A percentile compares a stretch with the other conserved stretches of the same genome.
Evolutionary conservation across 148 eudicot species (phyloP).

Genomic region (Amaranthus cruentus): DNA sequence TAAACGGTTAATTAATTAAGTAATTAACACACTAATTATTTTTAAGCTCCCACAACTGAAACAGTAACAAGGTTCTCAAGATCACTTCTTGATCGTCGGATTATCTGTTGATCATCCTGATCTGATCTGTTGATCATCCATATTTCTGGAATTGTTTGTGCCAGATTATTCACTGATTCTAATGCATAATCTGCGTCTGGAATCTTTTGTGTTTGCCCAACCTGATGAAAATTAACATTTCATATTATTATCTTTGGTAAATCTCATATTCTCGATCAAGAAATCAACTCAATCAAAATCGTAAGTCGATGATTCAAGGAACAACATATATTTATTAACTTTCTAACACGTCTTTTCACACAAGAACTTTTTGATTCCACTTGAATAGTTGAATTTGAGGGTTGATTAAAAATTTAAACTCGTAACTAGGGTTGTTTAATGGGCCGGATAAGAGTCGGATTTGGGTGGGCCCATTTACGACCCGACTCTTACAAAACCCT

Average conservation of each 20-base stretch:
- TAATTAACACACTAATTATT: neutral
- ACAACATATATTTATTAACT: too few species aligned
- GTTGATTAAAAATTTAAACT: too few species aligned
- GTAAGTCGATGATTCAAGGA: too few species aligned
- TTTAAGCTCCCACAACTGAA: conserved; percentile 50
- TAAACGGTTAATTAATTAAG: neutral
- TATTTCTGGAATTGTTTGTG: conserved; percentile 65
- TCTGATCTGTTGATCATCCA: conserved; percentile 28
- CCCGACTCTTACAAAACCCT: too few species aligned
- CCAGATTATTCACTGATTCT: conserved; percentile 44
- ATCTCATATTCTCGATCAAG: neutral
- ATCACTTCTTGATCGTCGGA: conserved; percentile 41
- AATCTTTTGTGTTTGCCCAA: conserved; percentile 51
- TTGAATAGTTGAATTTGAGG: too few species aligned
- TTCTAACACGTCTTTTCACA: too few species aligned
- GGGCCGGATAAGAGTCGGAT: too few species aligned
- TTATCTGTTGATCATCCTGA: conserved; percentile 22
- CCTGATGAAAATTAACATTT: conserved; percentile 29
- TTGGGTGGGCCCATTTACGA: too few species aligned
- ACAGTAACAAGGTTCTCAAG: conserved; percentile 30
- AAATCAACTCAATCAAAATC: too few species aligned
- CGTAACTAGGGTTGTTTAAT: too few species aligned
- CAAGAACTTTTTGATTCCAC: too few species aligned
- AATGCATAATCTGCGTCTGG: conserved; percentile 65
- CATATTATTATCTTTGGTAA: too few species aligned